Evolutionary conservation across 1,284 basidiomycete genomes (phyloP), one percentile per base, ranked within the genome.

Genomic region (Caloboletus inedulis): DNA sequence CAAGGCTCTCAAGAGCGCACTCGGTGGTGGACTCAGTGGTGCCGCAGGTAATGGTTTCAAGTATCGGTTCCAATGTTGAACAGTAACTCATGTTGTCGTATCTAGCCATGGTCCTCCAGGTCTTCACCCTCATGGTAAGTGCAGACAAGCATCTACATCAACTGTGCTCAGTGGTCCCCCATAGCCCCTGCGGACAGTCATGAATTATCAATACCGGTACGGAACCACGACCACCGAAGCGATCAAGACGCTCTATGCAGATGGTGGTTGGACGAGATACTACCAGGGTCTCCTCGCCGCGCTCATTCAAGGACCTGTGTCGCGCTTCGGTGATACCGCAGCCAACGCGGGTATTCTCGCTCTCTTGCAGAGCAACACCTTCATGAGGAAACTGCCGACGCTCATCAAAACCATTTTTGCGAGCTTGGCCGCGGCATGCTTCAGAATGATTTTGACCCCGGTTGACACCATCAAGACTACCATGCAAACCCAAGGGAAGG

Each of bases 401-500:
- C 72, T 80, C 27, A 60, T 85, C 58, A 83, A 92, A 73, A 87
- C 88, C 0, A 63, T 81, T n/a, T 89, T 90, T 59, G 85, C 85
- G 0, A 82, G 81, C 6, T 45, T 85, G 31, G 80, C 84, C 0
- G 87, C 90, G 0, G 91, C 92, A 0, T 74, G 74, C 10, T 93
- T 94, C 69, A 74, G 91, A 37, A 94, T 95, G 82, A 73, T 87
- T 14, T 72, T 95, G 39, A 94, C 90, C 0, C 93, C 93, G 0
- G 80, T 95, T 47, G 93, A 96, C 70, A 94, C 93, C 0, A 67
- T 94, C 57, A 95, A 96, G 78, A 96, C 93, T 7, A 95, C 91
- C 1, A 74, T 95, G 73, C 93, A 96, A 72, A 90, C 93, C 0
- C 86, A 94, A 65, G 93, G 93, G 7, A 81, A 77, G 54, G 69